Evolutionary conservation across 225 moss, liverwort and hornwort genomes (phyloP).

Genomic region (Rhytidiadelphus loreus): DNA sequence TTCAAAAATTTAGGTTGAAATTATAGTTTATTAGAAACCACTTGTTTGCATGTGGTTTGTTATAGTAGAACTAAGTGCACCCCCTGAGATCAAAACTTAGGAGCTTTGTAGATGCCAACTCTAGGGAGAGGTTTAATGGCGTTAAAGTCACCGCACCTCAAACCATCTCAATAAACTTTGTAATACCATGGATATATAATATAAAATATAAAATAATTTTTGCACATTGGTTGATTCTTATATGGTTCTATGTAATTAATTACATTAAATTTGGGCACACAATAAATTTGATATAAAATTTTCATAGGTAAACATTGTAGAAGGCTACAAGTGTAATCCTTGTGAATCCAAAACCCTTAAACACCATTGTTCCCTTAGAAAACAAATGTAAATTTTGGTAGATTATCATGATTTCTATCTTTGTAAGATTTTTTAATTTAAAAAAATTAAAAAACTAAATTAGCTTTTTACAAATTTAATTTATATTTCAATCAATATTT

Average conservation of each 20-base stretch:
- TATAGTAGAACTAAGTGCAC: too few species aligned
- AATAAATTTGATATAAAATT: neutral
- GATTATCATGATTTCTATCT: rapidly evolving
- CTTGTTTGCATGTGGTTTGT: too few species aligned
- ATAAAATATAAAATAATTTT: neutral
- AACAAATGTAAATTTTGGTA: neutral
- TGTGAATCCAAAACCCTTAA: neutral
- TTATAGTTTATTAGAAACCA: too few species aligned
- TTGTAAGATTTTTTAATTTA: neutral
- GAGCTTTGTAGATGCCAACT: neutral
- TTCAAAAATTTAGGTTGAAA: too few species aligned
- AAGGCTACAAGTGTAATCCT: neutral
- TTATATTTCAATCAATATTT: neutral
- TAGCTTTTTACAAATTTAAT: neutral
- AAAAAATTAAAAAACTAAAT: neutral
- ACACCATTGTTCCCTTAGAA: rapidly evolving
- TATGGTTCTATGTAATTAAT: neutral
- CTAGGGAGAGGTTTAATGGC: neutral
- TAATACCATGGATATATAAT: rapidly evolving
- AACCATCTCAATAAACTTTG: neutral
- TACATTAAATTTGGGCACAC: neutral
- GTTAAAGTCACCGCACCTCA: neutral
- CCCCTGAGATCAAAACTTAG: too few species aligned
- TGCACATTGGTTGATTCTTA: neutral
- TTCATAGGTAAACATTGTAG: neutral